Evolutionary conservation across 164 flowering plant genomes (phyloP).

Genomic region (Chimonanthus praecox): DNA sequence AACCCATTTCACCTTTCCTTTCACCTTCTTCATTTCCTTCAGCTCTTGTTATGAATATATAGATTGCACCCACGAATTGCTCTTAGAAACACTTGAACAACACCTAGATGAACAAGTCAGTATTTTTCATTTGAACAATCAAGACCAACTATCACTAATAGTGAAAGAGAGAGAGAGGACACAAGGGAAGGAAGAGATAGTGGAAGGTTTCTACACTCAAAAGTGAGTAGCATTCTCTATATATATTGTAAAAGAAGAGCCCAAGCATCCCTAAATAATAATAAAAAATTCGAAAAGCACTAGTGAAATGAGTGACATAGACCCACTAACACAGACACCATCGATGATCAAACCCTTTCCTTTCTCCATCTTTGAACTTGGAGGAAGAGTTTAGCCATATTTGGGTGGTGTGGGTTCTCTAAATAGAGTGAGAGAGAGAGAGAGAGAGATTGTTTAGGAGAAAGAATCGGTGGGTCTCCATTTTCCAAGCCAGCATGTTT

Average conservation of each 20-base stretch:
- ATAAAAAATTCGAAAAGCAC: too few species aligned
- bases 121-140: too few species aligned
- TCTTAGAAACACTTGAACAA: background rate
- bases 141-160: too few species aligned
- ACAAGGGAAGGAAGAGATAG: background rate
- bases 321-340: background rate
- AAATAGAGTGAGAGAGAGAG: background rate
- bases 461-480: background rate
- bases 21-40: background rate
- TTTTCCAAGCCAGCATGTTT: constrained; percentile 2
- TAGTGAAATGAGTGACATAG: background rate
- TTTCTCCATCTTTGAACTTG: background rate
- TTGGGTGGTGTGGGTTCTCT: background rate
- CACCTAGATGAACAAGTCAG: too few species aligned
- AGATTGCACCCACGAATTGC: background rate
- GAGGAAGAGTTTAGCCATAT: too few species aligned
- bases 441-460: background rate
- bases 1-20: constrained; percentile 20
- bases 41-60: background rate
- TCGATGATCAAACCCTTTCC: background rate
- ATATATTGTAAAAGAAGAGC: background rate
- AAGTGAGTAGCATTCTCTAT: background rate
- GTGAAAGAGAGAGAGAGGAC: background rate
- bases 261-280: background rate
- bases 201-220: background rate